Evolutionary conservation across 2,329 filamentous ascomycete species (phyloP), one percentile per base, ranked within the genome.

Genomic region (Cercospora sojina): DNA sequence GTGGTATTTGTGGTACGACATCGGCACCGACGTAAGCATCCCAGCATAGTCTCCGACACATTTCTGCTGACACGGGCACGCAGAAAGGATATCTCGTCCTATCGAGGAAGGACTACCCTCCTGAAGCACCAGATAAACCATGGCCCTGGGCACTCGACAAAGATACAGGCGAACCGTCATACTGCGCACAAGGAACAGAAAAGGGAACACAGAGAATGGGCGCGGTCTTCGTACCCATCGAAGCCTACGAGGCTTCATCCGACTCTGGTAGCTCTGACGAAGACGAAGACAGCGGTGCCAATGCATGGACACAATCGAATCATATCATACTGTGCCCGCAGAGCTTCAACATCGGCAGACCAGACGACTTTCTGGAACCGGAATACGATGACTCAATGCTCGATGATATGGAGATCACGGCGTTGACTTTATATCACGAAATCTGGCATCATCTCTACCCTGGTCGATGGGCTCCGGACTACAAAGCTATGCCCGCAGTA

Each of bases 371-470:
- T 13, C 47, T 53, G 6, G 47, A 53, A 29, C 47, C 47, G 1
- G 47, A 53, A n/a, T 23, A 53, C 47, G 47, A 53, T 16, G 47
- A 53, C 3, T 23, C 47, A n/a, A 53, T 23, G 23, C 47, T 53
- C 47, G 56, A 59, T 41, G 56, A 59, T 41, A 59, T 59, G 56
- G 31, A 35, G 56, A 35, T 59, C 16, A 41, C 38, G 18, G 27
- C 56, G 4, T 13, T 62, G 41, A 62, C 59, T 18, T 31, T 62
- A 6, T 51, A 32, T 3, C 59, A 62, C 20, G 59, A 62, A 49
- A 7, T 62, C 13, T 31, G 41, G 41, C 59, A 62, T 32, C 47
- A 31, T 13, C 25, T 62, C 4, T 51, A 49, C 5, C 23, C 25
- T 7, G 41, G 59, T 20, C 32, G 56, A 59, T 59, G 56, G 41